Percentiles rank a stretch among this genome's conserved stretches.
phyloP scores from a whole-genome alignment of 208 protist species.

The Acanthamoeba lenticulata region DNA sequence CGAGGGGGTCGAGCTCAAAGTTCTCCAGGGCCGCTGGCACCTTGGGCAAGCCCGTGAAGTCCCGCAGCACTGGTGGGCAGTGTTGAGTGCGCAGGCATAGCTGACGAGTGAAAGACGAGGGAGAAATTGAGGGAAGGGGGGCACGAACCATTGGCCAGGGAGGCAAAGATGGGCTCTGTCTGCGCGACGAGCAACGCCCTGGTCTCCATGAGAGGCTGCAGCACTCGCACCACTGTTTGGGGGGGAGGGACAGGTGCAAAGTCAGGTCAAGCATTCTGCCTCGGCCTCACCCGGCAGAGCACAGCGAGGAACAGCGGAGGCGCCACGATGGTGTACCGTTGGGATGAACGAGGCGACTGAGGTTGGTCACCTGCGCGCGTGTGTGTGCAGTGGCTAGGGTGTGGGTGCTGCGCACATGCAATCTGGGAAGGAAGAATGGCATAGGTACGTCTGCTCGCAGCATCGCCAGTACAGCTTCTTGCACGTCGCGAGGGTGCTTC shows the following conservation, averaged over 20 bases:
- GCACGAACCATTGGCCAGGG: slow-evolving; percentile 9
- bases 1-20: neutral
- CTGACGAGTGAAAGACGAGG: too few relatives aligned
- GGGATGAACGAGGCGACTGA: neutral
- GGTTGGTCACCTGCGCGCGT: neutral
- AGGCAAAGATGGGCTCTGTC: slow-evolving; percentile 31
- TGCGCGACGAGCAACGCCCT: neutral
- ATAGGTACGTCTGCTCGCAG: neutral
- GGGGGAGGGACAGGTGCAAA: neutral
- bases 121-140: too few relatives aligned
- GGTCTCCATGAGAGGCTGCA: slow-evolving; percentile 22
- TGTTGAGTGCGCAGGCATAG: neutral
- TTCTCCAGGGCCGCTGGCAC: neutral
- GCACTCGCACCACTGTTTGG: neutral
- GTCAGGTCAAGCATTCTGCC: too few relatives aligned
- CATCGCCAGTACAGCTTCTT: neutral
- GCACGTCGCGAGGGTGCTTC: neutral
- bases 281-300: too few relatives aligned
- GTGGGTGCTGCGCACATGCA: too few relatives aligned
- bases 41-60: neutral
- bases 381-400: too few relatives aligned
- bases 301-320: neutral
- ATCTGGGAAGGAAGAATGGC: neutral
- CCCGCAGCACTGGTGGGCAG: neutral
- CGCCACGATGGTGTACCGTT: neutral